A percentile compares a stretch with the other conserved stretches of the same genome.
These are phyloP conservation scores for Ogataea siamensis DNA, from an alignment of 805 yeast genomes.

Conservation along the genomic window DNA sequence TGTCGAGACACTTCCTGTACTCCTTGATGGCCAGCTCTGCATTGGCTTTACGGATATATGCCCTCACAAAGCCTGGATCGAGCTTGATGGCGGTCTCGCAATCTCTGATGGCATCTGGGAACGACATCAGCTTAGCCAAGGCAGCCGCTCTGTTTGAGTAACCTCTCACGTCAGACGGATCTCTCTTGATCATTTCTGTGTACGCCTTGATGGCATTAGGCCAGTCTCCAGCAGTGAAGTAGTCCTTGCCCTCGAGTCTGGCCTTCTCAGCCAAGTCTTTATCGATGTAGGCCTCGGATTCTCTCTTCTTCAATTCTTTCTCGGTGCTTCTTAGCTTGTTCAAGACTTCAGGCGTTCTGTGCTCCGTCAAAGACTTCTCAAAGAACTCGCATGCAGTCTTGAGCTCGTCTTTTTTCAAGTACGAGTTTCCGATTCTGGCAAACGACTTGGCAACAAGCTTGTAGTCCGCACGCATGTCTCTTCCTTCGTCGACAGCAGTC, in stretches of 20 bases:
- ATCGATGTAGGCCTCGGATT: conserved; percentile 75
- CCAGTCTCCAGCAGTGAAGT: conserved; percentile 90
- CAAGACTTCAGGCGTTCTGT: conserved; percentile 91
- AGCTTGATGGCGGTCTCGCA: conserved; percentile 85
- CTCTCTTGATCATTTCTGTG: conserved; percentile 93
- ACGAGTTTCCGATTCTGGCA: conserved; percentile 84
- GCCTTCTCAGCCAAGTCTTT: conserved; percentile 96
- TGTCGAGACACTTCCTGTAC: conserved; percentile 75
- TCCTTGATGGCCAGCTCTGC: conserved; percentile 91
- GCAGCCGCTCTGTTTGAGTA: conserved; percentile 99
- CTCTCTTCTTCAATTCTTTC: conserved; percentile 76
- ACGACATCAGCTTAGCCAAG: conserved; percentile 87
- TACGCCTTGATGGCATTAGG: conserved; percentile 94
- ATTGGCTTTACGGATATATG: conserved; percentile 94
- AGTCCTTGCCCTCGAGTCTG: conserved; percentile 86
- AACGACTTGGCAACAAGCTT: conserved; percentile 88
- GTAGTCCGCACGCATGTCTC: conserved; percentile 88
- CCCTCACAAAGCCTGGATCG: conserved; percentile 89
- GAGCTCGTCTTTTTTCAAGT: conserved; percentile 71
- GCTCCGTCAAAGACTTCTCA: conserved; percentile 93
- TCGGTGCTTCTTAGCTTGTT: conserved; percentile 85
- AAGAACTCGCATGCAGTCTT: conserved; percentile 71
- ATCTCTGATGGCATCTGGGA: conserved; percentile 94
- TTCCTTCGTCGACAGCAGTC: conserved; percentile 83
- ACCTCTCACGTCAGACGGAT: conserved; percentile 96